These are phyloP conservation scores for Saccharomycopsis fodiens DNA, from an alignment of 805 yeast species.

Conservation along the genomic window DNA sequence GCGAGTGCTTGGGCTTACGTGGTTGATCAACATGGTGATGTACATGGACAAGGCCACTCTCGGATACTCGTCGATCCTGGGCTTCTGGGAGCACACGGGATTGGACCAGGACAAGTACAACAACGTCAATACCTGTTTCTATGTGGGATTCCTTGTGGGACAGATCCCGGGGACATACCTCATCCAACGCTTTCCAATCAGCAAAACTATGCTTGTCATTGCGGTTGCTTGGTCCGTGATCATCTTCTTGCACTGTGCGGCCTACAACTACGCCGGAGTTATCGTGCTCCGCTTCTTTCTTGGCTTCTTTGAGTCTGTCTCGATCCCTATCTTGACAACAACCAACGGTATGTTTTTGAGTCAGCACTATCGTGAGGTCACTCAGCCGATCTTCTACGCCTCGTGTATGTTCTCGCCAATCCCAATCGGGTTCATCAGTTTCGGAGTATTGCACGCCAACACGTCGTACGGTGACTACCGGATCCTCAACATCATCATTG, in stretches of 20 bases:
- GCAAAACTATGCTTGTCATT: slow-evolving; percentile 21
- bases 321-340: slow-evolving; percentile 36
- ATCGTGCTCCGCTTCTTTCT: slow-evolving; percentile 27
- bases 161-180: slow-evolving; percentile 28
- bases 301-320: slow-evolving; percentile 41
- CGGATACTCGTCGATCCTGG: slow-evolving; percentile 34
- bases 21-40: slow-evolving; percentile 24
- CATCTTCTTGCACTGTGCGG: slow-evolving; percentile 25
- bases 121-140: slow-evolving; percentile 30
- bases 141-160: slow-evolving; percentile 34
- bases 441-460: slow-evolving; percentile 28
- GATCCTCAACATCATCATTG: slow-evolving; percentile 47
- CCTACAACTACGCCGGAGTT: slow-evolving; percentile 26
- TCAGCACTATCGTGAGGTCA: slow-evolving; percentile 31
- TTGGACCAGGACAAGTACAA: slow-evolving; percentile 24
- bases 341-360: slow-evolving; percentile 40
- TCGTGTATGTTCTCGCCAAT: slow-evolving; percentile 45
- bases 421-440: slow-evolving; percentile 44
- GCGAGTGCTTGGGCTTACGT: slow-evolving; percentile 24
- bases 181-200: slow-evolving; percentile 26
- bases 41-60: slow-evolving; percentile 38
- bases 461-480: slow-evolving; percentile 38
- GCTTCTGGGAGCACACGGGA: slow-evolving; percentile 28
- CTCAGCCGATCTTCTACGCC: slow-evolving; percentile 47
- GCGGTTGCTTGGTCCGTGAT: slow-evolving; percentile 26